Evolutionary conservation across 768 basidiomycete genomes (phyloP), one percentile per base, ranked within the genome.

Genomic region (Mycena capillaripes): DNA sequence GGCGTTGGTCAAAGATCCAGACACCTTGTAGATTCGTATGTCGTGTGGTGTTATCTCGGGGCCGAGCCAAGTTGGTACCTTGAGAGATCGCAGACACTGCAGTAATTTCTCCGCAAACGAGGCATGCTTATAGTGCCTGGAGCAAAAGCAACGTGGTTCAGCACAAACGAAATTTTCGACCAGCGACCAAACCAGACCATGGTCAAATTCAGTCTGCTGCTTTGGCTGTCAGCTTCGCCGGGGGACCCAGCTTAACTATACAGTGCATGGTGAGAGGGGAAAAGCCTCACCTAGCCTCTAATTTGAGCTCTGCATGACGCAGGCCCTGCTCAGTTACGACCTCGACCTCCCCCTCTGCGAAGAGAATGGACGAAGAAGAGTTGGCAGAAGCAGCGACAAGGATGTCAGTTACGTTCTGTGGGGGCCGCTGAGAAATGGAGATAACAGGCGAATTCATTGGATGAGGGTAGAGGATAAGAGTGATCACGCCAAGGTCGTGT

Each of bases 1-100:
- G 66, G 95, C 93, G 81, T 99, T 99, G 48, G 97, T 99, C 74
- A 98, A 83, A 14, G 95, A 93, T 11, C 97, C 97, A 9, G 97
- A 95, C 27, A 97, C 93, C 79, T 93, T 97, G 79, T 86, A 86
- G 74, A 98, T 88, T 65, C 85, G 85, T 60, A 97, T 78, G 34
- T 84, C 81, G 53, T 87, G 80, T 38, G 89, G 81, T 36, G 82
- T 82, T 50, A 92, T 82, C 55, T 82, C 84, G 2, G 81, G 69
- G 25, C 85, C 83, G 44, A 80, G 78, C 95, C 95, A 96, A 36
- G 83, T 83, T 25, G 89, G 88, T 4, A 93, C 83, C 55, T 85
- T 85, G 55, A 95, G 84, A 14, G 84, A 80, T 44, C 84, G 85
- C 30, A 93, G 75, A 59, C 92, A 86, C 60, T 88, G 84, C 36